A percentile compares a stretch with the other conserved stretches of the same genome.
Conservation (phyloP, 192 early-diverging fungal species). For the Coemansia erecta region DNA sequence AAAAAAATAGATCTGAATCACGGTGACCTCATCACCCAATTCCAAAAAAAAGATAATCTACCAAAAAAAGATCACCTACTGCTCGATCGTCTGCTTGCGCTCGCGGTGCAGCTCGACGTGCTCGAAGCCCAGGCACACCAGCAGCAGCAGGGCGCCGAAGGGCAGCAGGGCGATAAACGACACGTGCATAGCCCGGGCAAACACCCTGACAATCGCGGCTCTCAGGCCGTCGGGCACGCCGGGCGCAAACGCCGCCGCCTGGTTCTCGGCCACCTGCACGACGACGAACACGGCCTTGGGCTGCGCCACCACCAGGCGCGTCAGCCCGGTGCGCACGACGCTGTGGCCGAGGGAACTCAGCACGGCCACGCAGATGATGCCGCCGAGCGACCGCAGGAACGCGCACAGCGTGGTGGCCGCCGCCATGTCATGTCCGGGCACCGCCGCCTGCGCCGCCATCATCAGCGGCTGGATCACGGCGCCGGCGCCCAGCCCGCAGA, state of each 20-base stretch:
- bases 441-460: conserved; percentile 70
- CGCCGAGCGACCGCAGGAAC: conserved; percentile 56
- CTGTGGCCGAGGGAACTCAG: conserved; percentile 50
- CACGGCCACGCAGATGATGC: conserved; percentile 43
- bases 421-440: conserved; percentile 65
- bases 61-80: not conserved
- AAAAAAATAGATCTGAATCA: not conserved
- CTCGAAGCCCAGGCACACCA: conserved; percentile 30
- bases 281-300: conserved; percentile 37
- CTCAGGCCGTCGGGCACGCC: conserved; percentile 39
- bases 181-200: conserved; percentile 52
- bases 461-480: conserved; percentile 71
- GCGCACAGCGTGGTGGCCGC: conserved; percentile 67
- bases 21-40: not conserved
- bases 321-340: conserved; percentile 37
- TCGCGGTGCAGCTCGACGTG: conserved; percentile 41
- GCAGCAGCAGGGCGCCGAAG: conserved; percentile 31
- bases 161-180: conserved; percentile 58
- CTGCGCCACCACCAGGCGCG: conserved; percentile 32
- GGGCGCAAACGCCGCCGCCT: conserved; percentile 38
- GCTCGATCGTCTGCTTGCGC: conserved; percentile 36
- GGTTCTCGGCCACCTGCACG: conserved; percentile 52
- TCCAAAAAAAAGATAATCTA: no score
- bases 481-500: conserved; percentile 76
- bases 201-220: conserved; percentile 38